Percentiles rank a stretch among this genome's conserved stretches.
phyloP scores from a whole-genome alignment of 1,139 yeast species.

The Kodamaea alishanica region DNA sequence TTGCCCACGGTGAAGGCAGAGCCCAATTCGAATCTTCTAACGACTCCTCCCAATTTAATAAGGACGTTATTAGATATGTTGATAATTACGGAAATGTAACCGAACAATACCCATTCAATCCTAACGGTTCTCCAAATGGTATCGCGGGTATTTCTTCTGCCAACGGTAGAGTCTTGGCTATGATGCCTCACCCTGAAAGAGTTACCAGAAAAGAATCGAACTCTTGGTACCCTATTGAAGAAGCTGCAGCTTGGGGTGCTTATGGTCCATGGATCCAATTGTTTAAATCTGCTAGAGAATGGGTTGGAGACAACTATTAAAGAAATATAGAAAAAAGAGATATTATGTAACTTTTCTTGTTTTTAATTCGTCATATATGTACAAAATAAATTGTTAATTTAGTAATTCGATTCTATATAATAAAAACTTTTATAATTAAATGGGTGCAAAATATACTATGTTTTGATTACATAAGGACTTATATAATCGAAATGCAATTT shows the following conservation, averaged over 20 bases:
- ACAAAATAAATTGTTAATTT: too few species aligned
- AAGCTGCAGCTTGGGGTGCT: constrained; percentile 61
- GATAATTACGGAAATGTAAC: constrained; percentile 89
- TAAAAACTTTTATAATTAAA: too few species aligned
- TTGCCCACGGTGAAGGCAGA: constrained; percentile 98
- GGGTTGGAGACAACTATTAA: constrained; percentile 62
- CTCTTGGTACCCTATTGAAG: constrained; percentile 81
- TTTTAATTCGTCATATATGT: too few species aligned
- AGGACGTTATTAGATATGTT: constrained; percentile 65
- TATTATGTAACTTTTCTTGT: background rate
- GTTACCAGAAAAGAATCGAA: constrained; percentile 82
- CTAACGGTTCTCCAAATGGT: constrained; percentile 93
- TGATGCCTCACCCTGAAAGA: constrained; percentile 99
- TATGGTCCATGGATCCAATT: constrained; percentile 95
- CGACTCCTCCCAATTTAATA: constrained; percentile 44
- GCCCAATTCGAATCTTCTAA: constrained; percentile 59
- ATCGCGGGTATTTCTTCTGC: constrained; percentile 89
- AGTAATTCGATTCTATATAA: too few species aligned
- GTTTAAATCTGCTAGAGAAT: constrained; percentile 88
- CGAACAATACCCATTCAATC: constrained; percentile 85
- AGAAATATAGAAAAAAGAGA: background rate
- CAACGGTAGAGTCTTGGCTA: constrained; percentile 92
- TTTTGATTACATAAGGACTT: too few species aligned
- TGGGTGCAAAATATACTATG: too few species aligned
- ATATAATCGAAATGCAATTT: too few species aligned